Conservation (phyloP, 331 rosid species). For the Cucumis variabilis region DNA sequence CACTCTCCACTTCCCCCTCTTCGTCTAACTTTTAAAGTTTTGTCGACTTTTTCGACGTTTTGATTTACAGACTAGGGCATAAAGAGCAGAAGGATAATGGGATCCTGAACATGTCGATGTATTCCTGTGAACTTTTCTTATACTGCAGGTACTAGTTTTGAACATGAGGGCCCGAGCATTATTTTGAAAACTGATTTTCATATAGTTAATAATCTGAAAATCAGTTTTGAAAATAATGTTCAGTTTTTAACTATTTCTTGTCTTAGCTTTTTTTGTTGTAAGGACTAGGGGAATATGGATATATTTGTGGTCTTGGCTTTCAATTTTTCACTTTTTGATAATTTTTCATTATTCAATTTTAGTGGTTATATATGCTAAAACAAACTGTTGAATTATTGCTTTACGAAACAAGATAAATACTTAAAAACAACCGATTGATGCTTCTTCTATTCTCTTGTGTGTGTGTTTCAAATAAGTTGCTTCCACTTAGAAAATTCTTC, state of each 20-base stretch:
- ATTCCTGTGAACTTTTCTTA: slow-evolving; percentile 85
- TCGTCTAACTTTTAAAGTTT: background rate
- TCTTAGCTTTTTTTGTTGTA: background rate
- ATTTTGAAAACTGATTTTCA: background rate
- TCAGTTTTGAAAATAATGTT: too few species aligned
- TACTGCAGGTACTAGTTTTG: slow-evolving; percentile 76
- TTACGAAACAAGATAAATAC: too few species aligned
- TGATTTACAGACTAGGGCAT: slow-evolving; percentile 72
- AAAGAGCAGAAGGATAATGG: slow-evolving; percentile 99
- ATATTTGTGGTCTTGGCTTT: background rate
- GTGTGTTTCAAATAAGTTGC: background rate
- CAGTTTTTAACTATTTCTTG: background rate
- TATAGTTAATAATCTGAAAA: too few species aligned
- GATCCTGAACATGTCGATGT: slow-evolving; percentile 86
- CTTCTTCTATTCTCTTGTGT: too few species aligned
- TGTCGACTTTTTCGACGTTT: too few species aligned
- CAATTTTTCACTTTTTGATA: background rate
- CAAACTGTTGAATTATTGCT: too few species aligned
- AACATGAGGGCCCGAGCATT: background rate
- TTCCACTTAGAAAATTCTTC: background rate
- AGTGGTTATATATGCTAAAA: too few species aligned
- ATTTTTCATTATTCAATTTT: too few species aligned
- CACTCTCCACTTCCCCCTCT: background rate
- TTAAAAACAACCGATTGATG: too few species aligned
- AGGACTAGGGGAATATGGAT: background rate